Base-by-base conservation (phyloP, 768 basidiomycete genomes). In the Hypholoma fasciculare region DNA sequence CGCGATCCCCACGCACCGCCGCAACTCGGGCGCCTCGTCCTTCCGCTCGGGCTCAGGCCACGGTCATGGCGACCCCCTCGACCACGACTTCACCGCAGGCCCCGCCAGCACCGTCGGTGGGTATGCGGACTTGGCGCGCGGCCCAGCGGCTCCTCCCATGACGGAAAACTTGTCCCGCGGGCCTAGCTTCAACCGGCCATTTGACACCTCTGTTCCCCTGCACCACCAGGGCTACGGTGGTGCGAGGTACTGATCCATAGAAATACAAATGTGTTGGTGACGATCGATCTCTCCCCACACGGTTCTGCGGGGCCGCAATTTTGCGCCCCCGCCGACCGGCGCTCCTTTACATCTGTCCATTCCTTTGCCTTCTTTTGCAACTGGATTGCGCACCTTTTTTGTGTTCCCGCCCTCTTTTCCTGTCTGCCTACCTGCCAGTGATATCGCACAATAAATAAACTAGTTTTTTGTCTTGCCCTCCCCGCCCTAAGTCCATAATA, bases 41-140 rank as follows among this genome's bases (percentile, higher is more conserved):
- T 88, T 90, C 81, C 84, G 83, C 61, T 89, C 88, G 14, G 79
- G 75, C 43, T 70, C 75, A 27, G 77, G 69, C 40, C 76, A 78
- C 57, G 69, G 66, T 44, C 61, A 70, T 42, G 44, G 26, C 36
- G 51, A 52, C n/a, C 46, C 63, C 40, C 49, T 53, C 7, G 55
- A 61, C 19, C 56, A 60, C 36, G 59, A 60, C 30, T 60, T 60
- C 52, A 54, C 61, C 30, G 60, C 63, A 20, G 71, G 64, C 30
- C 30, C 30, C 36, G 80, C 88, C 53, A 85, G 84, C 23, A 61
- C 89, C 23, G 84, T 89, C 56, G 90, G 89, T 57, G 90, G 89
- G 19, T 94, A 94, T 65, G 92, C 90, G 48, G 90, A 93, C 69
- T 80, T 92, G 48, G 81, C 89, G 56, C 88, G 91, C 60, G 91